Evolutionary conservation across 2,329 filamentous ascomycete species (phyloP), one percentile per base, ranked within the genome.

Genomic region (Pestalotiopsis sp.): DNA sequence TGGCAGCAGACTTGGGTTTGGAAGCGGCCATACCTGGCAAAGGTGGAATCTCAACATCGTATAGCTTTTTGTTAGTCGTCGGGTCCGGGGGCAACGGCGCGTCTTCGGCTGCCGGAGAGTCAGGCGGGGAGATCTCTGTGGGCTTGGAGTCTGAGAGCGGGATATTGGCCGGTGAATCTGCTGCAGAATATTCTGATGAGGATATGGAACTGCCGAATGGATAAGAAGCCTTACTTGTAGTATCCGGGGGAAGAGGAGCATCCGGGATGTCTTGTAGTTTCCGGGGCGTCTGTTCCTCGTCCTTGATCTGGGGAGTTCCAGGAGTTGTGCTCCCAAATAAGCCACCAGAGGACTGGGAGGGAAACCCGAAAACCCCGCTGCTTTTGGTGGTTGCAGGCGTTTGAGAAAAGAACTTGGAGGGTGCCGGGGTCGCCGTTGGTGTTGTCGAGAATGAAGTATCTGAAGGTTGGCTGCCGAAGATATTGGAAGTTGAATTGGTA

Each of bases 171-270:
- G 72, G 69, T 40, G 68, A 69, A 70, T 75, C 75, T 73, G 68
- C 75, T 73, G 68, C 77, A 66, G 84, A 83, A 65, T 79, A 76
- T 69, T 81, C 79, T 60, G 85, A 88, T 68, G 85, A 86, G 57
- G 84, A 85, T 44, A 83, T 84, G 20, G 84, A 85, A 68, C 86
- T 83, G 61, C 83, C 84, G 52, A 86, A 71, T 63, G 81, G 78
- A 73, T 83, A 88, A 64, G 79, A 75, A 68, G 78, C 76, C 79
- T 84, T 87, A 81, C 85, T 89, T 66, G 81, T 87, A 67, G 84
- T 78, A 69, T 88, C 86, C 24, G 86, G 86, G 40, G 87, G 86
- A 4, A 88, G 77, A 67, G 86, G 86, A 39, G 72, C 73, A 68
- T 78, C 75, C 64, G 76, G 70, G 24, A 76, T 71, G 64, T 70